Evolutionary conservation across 768 basidiomycete species (phyloP).

Genomic region (Macrolepiota fuliginosa): DNA sequence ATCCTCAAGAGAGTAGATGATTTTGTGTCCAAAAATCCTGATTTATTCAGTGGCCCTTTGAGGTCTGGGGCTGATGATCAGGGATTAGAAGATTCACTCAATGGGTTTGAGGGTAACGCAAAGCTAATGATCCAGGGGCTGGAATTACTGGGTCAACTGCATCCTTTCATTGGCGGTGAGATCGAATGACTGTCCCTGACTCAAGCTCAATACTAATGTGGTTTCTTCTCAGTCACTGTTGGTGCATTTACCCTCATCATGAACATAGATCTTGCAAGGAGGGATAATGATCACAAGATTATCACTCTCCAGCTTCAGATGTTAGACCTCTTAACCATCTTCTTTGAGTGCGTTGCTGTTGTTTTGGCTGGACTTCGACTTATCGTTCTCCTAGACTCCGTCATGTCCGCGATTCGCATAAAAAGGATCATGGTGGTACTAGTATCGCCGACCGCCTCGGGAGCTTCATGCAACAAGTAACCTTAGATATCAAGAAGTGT

Average conservation of each 20-base stretch:
- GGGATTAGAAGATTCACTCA: too few relatives aligned
- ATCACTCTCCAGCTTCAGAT: conserved; percentile 43
- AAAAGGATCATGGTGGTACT: conserved; percentile 27
- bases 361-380: background rate
- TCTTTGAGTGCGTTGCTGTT: conserved; percentile 36
- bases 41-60: too few relatives aligned
- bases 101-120: too few relatives aligned
- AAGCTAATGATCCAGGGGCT: too few relatives aligned
- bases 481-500: conserved; percentile 38
- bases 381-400: conserved; percentile 22
- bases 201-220: background rate
- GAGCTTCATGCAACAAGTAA: conserved; percentile 26
- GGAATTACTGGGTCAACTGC: conserved; percentile 29
- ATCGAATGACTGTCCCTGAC: background rate
- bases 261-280: conserved; percentile 41
- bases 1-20: too few relatives aligned
- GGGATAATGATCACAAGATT: conserved; percentile 52
- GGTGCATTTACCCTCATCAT: conserved; percentile 47
- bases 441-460: conserved; percentile 28
- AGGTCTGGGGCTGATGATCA: too few relatives aligned
- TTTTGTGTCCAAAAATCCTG: too few relatives aligned
- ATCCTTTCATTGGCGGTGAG: conserved; percentile 35
- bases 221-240: conserved; percentile 33
- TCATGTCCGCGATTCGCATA: conserved; percentile 21
- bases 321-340: conserved; percentile 42